Percentiles rank a stretch among this genome's conserved stretches.
These are phyloP conservation scores for Dendrothele bispora DNA, from an alignment of 768 basidiomycete species.

Conservation along the genomic window DNA sequence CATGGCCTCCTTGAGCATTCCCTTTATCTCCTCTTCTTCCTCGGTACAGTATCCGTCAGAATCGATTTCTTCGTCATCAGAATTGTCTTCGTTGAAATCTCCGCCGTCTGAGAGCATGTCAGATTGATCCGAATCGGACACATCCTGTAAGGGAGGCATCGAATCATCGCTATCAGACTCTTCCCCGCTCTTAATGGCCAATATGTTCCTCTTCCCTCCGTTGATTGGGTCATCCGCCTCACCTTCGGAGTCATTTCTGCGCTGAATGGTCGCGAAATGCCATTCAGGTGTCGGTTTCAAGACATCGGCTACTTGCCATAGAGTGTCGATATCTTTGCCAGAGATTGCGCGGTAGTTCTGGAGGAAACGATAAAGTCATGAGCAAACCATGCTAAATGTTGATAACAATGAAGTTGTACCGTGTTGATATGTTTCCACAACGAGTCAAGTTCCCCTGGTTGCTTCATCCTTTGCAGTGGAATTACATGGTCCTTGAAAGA, in stretches of 20 bases:
- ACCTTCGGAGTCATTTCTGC: slow-evolving; percentile 22
- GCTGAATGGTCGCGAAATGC: slow-evolving; percentile 35
- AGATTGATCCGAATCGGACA: slow-evolving; percentile 57
- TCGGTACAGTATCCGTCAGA: slow-evolving; percentile 62
- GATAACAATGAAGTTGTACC: slow-evolving; percentile 46
- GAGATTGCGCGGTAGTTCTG: slow-evolving; percentile 60
- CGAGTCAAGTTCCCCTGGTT: slow-evolving; percentile 47
- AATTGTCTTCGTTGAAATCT: slow-evolving; percentile 37
- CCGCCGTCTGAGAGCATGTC: slow-evolving; percentile 27
- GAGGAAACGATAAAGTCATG: slow-evolving; percentile 10
- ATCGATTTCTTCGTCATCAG: slow-evolving; percentile 35
- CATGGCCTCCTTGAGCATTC: slow-evolving; percentile 70
- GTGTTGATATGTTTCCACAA: slow-evolving; percentile 66
- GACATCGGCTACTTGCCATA: slow-evolving; percentile 62
- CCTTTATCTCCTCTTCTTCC: slow-evolving; percentile 64
- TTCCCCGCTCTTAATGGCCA: slow-evolving; percentile 50
- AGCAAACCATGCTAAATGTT: too few species aligned
- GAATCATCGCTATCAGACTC: slow-evolving; percentile 46
- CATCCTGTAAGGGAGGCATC: slow-evolving; percentile 68
- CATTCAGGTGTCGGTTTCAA: slow-evolving; percentile 58
- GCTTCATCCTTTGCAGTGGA: slow-evolving; percentile 59
- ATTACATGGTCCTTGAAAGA: slow-evolving; percentile 56
- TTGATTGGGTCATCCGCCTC: slow-evolving; percentile 18
- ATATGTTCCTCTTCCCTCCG: slow-evolving; percentile 35
- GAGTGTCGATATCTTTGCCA: slow-evolving; percentile 54